These are phyloP conservation scores for Alopecurus myosuroides DNA, from an alignment of 176 grass and related monocot species.

Conservation along the genomic window DNA sequence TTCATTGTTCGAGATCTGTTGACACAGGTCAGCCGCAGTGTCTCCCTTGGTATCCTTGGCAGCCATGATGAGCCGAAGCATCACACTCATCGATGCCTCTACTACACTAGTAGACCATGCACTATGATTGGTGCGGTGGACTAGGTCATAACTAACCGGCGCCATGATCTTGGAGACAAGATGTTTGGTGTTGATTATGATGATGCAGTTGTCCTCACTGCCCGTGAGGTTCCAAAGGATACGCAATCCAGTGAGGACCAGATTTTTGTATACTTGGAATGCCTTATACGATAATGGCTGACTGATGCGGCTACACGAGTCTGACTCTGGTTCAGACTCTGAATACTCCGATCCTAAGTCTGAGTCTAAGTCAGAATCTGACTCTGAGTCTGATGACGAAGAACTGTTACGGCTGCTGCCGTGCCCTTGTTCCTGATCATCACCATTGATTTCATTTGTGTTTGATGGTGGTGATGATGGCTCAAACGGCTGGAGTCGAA, in stretches of 20 bases:
- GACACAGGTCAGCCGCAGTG: not conserved
- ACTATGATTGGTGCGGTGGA: not conserved
- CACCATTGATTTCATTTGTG: not conserved
- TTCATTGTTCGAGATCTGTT: not conserved
- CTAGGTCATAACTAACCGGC: not conserved
- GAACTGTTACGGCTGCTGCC: not conserved
- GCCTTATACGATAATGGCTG: not conserved
- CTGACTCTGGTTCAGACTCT: not conserved
- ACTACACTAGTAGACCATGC: not conserved
- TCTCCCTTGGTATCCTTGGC: not conserved
- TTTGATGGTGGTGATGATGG: not conserved
- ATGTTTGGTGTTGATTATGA: not conserved
- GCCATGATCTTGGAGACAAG: not conserved
- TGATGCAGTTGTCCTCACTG: not conserved
- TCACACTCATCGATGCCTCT: not conserved
- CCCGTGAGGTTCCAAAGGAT: not conserved
- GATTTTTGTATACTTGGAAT: not conserved
- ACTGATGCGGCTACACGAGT: fast-evolving
- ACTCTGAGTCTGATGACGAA: not conserved
- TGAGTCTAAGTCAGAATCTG: too few relatives aligned
- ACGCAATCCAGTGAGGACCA: not conserved
- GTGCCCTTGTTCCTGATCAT: not conserved
- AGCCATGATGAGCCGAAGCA: not conserved
- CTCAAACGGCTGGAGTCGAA: not conserved
- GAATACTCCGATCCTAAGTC: not conserved